Evolutionary conservation across 2,329 filamentous ascomycete genomes (phyloP).

Genomic region (Raffaelea ambrosiae): DNA sequence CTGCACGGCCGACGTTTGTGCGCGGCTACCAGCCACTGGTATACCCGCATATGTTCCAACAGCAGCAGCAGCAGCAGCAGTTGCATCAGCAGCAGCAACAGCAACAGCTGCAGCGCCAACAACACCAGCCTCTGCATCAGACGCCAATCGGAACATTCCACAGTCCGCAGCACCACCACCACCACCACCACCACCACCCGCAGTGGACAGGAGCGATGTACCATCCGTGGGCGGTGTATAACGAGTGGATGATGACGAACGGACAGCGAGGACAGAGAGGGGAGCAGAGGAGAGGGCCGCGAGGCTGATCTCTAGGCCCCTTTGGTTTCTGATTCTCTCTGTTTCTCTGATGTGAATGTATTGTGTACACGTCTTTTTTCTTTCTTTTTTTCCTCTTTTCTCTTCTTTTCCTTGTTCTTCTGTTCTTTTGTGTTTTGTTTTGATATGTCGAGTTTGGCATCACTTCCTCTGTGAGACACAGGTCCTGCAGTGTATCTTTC

Average conservation of each 20-base stretch:
- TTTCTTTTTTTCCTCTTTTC: neutral
- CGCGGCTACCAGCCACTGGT: neutral
- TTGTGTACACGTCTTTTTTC: neutral
- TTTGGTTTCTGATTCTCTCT: no score
- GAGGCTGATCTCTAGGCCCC: no score
- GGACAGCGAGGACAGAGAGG: neutral
- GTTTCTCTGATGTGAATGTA: no score
- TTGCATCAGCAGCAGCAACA: neutral
- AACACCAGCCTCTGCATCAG: no score
- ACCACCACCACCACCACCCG: neutral
- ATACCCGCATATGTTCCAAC: neutral
- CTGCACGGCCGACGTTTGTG: no score
- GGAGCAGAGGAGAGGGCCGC: no score
- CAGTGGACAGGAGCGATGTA: conserved; percentile 2
- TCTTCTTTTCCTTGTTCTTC: neutral
- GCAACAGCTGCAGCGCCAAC: neutral
- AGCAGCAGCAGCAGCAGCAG: neutral
- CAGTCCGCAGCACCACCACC: no score
- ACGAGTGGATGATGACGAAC: neutral
- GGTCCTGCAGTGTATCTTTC: no score
- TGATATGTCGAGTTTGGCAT: no score
- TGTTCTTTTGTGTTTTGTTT: no score
- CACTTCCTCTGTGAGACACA: no score
- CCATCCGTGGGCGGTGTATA: conserved; percentile 3
- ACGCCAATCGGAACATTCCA: no score